A percentile compares a stretch with the other conserved stretches of the same genome.
Evolutionary conservation across 129 eudicot species (phyloP).

Genomic region (Escallonia herrerae): DNA sequence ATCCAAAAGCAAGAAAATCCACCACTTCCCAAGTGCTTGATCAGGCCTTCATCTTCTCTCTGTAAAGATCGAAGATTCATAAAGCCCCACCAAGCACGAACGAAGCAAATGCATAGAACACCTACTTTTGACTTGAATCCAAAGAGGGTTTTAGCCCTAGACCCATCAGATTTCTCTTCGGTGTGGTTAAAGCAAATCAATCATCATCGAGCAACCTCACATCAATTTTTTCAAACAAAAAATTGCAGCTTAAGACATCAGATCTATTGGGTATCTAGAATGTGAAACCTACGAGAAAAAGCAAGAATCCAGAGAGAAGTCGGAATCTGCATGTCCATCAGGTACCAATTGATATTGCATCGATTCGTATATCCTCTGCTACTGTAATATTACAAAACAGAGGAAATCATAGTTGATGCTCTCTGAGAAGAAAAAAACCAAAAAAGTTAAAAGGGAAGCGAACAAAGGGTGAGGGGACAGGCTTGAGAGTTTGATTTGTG

Average conservation of each 20-base stretch:
- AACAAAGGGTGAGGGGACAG: not conserved
- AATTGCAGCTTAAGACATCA: no score
- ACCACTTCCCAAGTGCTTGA: conserved; percentile 5
- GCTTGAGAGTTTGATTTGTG: not conserved
- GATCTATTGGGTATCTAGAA: no score
- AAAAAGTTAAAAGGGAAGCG: not conserved
- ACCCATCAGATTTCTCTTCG: conserved; percentile 33
- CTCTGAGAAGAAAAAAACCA: not conserved
- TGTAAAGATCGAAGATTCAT: conserved; percentile 24
- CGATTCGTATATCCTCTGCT: conserved; percentile 33
- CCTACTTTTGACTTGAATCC: conserved; percentile 5
- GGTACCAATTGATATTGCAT: conserved; percentile 54
- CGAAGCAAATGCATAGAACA: not conserved
- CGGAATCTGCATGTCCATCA: conserved; percentile 70
- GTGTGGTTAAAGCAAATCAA: conserved; percentile 92
- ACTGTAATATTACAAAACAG: conserved; percentile 5
- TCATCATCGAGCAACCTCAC: conserved; percentile 58
- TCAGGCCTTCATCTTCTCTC: conserved; percentile 26
- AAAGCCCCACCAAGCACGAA: conserved; percentile 21
- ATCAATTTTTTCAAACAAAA: no score
- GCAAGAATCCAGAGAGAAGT: conserved; percentile 42
- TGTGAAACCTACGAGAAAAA: conserved; percentile 89
- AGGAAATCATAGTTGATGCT: conserved; percentile 37
- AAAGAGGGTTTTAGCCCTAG: not conserved
- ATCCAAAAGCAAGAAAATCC: conserved; percentile 7